phyloP scores from a whole-genome alignment of 2,329 filamentous ascomycete genomes.

The Zelopaecilomyces penicillatus region DNA sequence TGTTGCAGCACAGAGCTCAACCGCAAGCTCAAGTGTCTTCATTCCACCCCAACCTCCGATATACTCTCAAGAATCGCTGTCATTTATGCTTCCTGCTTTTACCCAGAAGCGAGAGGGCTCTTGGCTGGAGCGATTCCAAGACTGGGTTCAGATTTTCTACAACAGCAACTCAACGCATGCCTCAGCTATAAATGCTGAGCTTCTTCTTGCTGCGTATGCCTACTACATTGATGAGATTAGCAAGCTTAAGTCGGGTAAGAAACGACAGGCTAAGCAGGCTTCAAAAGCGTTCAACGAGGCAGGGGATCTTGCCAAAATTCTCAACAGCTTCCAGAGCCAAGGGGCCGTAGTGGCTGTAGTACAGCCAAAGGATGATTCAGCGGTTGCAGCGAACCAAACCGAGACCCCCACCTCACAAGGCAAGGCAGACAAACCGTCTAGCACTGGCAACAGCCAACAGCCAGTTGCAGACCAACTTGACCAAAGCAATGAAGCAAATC shows the following conservation, averaged over 20 bases:
- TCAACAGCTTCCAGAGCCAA: not conserved
- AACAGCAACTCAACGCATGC: conserved; percentile 16
- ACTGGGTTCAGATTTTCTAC: conserved; percentile 25
- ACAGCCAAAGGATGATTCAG: no score
- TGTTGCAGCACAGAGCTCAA: not conserved
- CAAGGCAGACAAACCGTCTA: no score
- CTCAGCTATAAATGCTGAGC: conserved; percentile 14
- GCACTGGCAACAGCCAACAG: no score
- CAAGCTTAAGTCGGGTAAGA: conserved; percentile 23
- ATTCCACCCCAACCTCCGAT: conserved; percentile 14
- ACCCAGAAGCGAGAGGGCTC: conserved; percentile 19
- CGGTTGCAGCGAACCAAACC: no score
- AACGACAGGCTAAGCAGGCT: conserved; percentile 22
- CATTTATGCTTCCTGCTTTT: conserved; percentile 21
- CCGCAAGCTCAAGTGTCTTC: conserved; percentile 9
- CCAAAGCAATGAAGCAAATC: no score
- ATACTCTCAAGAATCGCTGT: conserved; percentile 13
- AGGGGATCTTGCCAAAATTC: conserved; percentile 14
- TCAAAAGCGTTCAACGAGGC: conserved; percentile 18
- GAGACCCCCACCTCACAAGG: no score
- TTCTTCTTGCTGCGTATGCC: conserved; percentile 19
- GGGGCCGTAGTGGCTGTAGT: no score
- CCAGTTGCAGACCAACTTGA: no score
- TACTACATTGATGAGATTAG: conserved; percentile 23
- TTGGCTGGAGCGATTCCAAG: conserved; percentile 27